Evolutionary conservation across 2,329 filamentous ascomycete species (phyloP).

Genomic region (Pseudogymnoascus sp.): DNA sequence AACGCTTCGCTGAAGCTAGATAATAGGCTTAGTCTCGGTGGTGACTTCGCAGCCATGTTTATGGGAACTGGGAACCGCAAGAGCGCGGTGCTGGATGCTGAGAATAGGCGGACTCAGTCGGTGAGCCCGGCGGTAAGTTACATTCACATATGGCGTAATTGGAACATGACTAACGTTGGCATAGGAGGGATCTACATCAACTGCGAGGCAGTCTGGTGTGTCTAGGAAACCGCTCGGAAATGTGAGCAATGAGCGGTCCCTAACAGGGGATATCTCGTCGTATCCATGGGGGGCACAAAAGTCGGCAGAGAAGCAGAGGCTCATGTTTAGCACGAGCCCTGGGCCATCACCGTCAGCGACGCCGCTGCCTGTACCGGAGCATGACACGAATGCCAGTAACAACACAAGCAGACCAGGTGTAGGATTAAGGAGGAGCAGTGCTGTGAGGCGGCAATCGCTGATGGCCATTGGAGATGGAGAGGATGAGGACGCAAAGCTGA

Average conservation of each 20-base stretch:
- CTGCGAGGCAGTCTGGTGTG: not conserved
- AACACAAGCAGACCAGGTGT: slow-evolving; percentile 14
- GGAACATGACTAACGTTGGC: not conserved
- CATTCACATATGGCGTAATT: not conserved
- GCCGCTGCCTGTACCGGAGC: slow-evolving; percentile 19
- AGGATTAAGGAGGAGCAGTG: slow-evolving; percentile 25
- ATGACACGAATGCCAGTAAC: slow-evolving; percentile 12
- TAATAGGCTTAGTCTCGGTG: slow-evolving; percentile 25
- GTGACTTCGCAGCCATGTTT: slow-evolving; percentile 30
- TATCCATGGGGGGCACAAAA: slow-evolving; percentile 26
- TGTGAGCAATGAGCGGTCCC: not conserved
- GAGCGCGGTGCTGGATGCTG: slow-evolving; percentile 21
- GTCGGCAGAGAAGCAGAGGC: slow-evolving; percentile 25
- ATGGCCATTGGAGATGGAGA: slow-evolving; percentile 20
- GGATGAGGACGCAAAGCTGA: slow-evolving; percentile 27
- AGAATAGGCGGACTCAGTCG: slow-evolving; percentile 18
- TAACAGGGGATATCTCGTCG: slow-evolving; percentile 18
- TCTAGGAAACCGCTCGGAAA: not conserved
- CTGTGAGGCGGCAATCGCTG: slow-evolving; percentile 22
- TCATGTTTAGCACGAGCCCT: slow-evolving; percentile 21
- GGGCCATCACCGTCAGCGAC: not conserved
- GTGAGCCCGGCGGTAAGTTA: slow-evolving; percentile 18
- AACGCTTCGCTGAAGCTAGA: slow-evolving; percentile 25
- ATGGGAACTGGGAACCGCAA: slow-evolving; percentile 24
- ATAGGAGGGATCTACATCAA: not conserved